Base-by-base conservation (phyloP, 2,329 filamentous ascomycete species). In the Paecilomyces sp. region DNA sequence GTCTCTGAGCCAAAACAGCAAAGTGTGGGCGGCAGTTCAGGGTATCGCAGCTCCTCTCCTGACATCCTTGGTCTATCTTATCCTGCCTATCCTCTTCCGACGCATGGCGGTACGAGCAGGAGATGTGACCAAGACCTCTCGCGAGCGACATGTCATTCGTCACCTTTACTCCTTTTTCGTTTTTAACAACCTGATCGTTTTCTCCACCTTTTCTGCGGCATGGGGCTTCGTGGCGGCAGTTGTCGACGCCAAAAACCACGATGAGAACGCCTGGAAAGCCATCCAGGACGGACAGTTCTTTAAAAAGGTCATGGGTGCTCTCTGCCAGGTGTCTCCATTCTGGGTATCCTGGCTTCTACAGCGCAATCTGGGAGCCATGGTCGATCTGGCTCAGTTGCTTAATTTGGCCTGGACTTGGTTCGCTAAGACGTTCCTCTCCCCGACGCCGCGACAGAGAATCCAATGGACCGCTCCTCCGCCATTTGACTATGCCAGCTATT, bases 101-200 rank as follows among this genome's bases (percentile, higher is more conserved):
- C 88, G 90, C 24, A 81, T 99, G 41, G 89, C 91, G 5, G 88
- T 92, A 62, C 85, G 85, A 65, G 89, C 90, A 3, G 94, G 94
- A 64, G 93, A 97, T 71, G 83, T 89, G 64, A 96, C 91, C 55
- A 99, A 97, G 77, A 96, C 91, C 0, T 90, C 91, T 28, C 86
- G 94, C 58, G 94, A 99, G 73, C 84, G 91, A 31, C 93, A 97
- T 73, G 94, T 99, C 57, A 83, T 94, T 61, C 87, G 86, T 63
- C 95, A 96, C 74, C 83, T 99, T 2, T 99, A 95, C 76, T 84
- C 90, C 18, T 99, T 99, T 79, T 99, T 99, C 75, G 85, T 97
- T 57, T 92, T 99, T 81, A 99, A 99, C 83, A 97, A 97, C 71
- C 76, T 99, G 58, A 80, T 99, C 65, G 87, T 97, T 60, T 97